phyloP scores from a whole-genome alignment of 129 eudicot genomes.

The Flaveria brownii region DNA sequence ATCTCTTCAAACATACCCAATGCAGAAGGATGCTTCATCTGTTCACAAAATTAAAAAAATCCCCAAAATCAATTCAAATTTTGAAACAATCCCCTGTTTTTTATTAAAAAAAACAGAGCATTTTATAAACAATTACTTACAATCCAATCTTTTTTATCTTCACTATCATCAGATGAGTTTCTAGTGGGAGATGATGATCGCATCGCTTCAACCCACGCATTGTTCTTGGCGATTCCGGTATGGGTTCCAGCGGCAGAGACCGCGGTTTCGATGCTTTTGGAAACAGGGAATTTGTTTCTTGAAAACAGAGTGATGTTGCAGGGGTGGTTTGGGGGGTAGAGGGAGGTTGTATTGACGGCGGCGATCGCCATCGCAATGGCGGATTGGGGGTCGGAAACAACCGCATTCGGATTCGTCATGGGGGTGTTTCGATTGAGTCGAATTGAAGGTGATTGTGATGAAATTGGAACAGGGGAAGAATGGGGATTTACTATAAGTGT shows the following conservation, averaged over 20 bases:
- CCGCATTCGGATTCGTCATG: slow-evolving; percentile 70
- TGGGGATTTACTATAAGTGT: not conserved
- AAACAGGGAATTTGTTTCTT: slow-evolving; percentile 27
- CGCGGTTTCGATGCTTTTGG: slow-evolving; percentile 47
- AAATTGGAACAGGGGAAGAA: not conserved
- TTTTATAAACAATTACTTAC: slow-evolving; percentile 34
- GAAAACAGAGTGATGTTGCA: slow-evolving; percentile 23
- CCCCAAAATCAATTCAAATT: not conserved
- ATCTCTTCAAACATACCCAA: slow-evolving; percentile 68
- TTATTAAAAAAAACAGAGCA: not conserved
- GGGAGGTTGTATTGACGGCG: slow-evolving; percentile 33
- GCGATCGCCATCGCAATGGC: slow-evolving; percentile 50
- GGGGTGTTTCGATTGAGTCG: not conserved
- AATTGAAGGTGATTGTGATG: not conserved
- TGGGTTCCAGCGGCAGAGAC: not conserved
- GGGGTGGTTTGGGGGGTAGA: slow-evolving; percentile 33
- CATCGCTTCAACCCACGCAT: slow-evolving; percentile 78
- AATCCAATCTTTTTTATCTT: slow-evolving; percentile 57
- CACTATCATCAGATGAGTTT: slow-evolving; percentile 39
- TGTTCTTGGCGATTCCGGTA: slow-evolving; percentile 24
- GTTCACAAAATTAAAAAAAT: not conserved
- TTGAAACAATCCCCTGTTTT: not conserved
- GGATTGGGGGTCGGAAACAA: slow-evolving; percentile 56
- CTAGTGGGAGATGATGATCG: slow-evolving; percentile 83
- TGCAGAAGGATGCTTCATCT: slow-evolving; percentile 83